These are phyloP conservation scores for Cladophialophora exuberans DNA, from an alignment of 2,329 filamentous ascomycete genomes.

Conservation along the genomic window DNA sequence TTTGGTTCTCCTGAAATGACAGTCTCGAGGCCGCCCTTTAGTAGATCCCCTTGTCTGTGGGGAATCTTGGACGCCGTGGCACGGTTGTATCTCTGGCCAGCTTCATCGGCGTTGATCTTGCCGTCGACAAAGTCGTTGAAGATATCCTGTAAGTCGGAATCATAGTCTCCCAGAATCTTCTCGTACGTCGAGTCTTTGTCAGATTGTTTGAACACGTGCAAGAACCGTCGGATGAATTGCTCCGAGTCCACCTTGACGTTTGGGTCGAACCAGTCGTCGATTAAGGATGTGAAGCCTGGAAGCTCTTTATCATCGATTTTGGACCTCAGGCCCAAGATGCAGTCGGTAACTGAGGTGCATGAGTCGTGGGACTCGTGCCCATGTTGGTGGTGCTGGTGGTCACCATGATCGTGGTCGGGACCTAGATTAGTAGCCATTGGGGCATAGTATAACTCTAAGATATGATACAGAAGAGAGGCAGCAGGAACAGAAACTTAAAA, in stretches of 20 bases:
- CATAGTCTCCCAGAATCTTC: constrained; percentile 25
- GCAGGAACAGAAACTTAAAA: background rate
- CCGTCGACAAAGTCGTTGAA: constrained; percentile 30
- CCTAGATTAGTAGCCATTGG: constrained; percentile 19
- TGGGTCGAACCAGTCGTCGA: constrained; percentile 28
- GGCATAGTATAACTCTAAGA: constrained; percentile 10
- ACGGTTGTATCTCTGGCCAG: constrained; percentile 20
- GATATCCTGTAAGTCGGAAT: constrained; percentile 22
- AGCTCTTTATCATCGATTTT: constrained; percentile 25
- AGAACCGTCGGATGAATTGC: constrained; percentile 26
- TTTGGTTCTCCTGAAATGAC: constrained; percentile 17
- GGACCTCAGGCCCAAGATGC: constrained; percentile 23
- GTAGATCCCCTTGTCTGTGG: constrained; percentile 14
- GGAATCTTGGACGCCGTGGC: constrained; percentile 13
- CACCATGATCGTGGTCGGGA: constrained; percentile 22
- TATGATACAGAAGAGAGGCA: constrained; percentile 2
- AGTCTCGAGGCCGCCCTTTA: constrained; percentile 14
- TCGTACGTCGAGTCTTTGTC: constrained; percentile 26
- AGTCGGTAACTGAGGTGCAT: constrained; percentile 25
- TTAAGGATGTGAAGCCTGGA: constrained; percentile 21
- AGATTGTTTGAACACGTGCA: constrained; percentile 26
- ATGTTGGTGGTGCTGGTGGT: constrained; percentile 23
- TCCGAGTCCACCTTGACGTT: constrained; percentile 24
- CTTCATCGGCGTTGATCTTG: constrained; percentile 26
- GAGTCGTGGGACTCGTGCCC: constrained; percentile 21